Base-by-base conservation (phyloP, 805 yeast genomes). In the Metschnikowia kofuensis region DNA sequence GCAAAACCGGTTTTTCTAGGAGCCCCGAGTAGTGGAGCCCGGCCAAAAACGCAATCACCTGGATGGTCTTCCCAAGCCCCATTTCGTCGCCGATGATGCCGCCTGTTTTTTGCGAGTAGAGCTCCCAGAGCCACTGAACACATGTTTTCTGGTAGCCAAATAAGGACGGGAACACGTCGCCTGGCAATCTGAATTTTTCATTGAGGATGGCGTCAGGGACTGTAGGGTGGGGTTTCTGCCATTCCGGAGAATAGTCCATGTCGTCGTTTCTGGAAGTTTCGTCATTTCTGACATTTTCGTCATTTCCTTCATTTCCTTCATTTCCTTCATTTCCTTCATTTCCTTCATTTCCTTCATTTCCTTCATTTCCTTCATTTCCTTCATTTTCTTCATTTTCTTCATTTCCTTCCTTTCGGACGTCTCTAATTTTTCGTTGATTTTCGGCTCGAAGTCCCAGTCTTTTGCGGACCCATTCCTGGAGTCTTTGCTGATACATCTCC, bases 11-110 rank as follows among this genome's bases (percentile, higher is more conserved):
- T 35, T 84, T 85, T 31, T 80, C 78, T 1, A 92, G 69, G 49
- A 80, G 70, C 0, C 85, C 83, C 14, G 95, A 86, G 63, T 90
- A 87, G 60, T 91, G 96, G 36, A 94, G 72, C 0, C 96, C 94
- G 0, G 98, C 97, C 8, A 94, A 61, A 64, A 92, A 94, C 1
- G 97, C 83, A 39, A 90, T 89, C 8, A 94, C 80, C 63, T 94
- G 98, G 44, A 94, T 86, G 0, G 99, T 94, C 62, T 94, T 94
- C 2, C 99, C 99, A 14, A 94, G 69, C 0, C 99, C 99, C 99
- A 94, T 94, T 65, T 94, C 99, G 67, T 94, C 99, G 27, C 98
- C 97, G 37, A 94, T 78, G 21, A 94, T 94, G 0, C 99, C 99
- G 2, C 99, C 99, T 2, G 91, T 85, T 43, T 80, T 82, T 64